phyloP scores from a whole-genome alignment of 1,284 basidiomycete genomes.

The Cryptococcus floricola region DNA sequence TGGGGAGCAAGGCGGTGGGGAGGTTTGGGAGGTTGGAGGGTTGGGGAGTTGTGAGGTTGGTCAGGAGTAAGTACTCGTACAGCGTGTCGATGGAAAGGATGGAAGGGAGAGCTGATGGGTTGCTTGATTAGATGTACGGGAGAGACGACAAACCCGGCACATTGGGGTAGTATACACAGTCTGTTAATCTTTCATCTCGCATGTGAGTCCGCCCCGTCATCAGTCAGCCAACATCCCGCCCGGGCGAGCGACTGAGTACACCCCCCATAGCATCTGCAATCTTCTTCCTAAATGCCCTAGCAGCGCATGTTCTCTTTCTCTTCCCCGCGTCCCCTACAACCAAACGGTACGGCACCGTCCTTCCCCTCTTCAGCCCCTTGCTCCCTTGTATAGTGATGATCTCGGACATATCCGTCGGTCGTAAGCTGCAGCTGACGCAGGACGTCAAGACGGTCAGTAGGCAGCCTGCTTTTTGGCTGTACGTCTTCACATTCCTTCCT shows the following conservation, averaged over 20 bases:
- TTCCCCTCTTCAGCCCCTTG: conserved; percentile 5
- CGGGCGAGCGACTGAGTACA: too few relatives aligned
- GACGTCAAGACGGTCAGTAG: neutral
- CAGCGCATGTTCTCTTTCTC: conserved; percentile 5
- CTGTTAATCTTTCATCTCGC: conserved; percentile 2
- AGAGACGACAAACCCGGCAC: neutral
- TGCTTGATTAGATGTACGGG: neutral
- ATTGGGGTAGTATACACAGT: neutral
- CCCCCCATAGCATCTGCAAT: conserved; percentile 2
- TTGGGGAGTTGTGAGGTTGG: conserved; percentile 10
- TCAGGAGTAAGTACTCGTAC: conserved; percentile 4
- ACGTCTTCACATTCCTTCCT: neutral
- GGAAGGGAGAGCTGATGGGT: neutral
- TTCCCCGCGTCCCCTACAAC: conserved; percentile 6
- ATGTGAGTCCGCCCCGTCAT: neutral
- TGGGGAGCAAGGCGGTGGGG: conserved; percentile 2
- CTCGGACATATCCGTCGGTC: conserved; percentile 5
- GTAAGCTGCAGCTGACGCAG: conserved; percentile 2
- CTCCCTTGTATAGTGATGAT: conserved; percentile 11
- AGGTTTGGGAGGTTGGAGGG: conserved; percentile 12
- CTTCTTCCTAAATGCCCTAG: conserved; percentile 8
- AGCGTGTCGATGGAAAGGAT: neutral
- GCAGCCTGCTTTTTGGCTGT: conserved; percentile 10
- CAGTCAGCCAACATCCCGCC: neutral
- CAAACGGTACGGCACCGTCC: conserved; percentile 4